Percentiles rank a stretch among this genome's conserved stretches.
phyloP scores from a whole-genome alignment of 768 basidiomycete genomes.

The Fibroporia radiculosa region DNA sequence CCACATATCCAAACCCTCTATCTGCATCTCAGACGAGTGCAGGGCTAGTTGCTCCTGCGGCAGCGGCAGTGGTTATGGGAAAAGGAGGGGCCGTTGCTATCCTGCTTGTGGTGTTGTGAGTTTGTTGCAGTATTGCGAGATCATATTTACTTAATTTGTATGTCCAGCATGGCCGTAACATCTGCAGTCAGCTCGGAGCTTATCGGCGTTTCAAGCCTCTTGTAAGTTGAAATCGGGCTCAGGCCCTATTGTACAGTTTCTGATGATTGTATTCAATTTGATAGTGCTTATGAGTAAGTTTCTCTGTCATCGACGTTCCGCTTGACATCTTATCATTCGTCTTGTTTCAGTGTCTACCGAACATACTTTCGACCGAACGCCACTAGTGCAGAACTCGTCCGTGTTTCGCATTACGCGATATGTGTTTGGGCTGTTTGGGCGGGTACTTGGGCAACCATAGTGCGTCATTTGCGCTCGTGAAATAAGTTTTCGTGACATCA shows the following conservation, averaged over 20 bases:
- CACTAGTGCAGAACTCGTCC: constrained; percentile 25
- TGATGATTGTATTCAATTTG: not conserved
- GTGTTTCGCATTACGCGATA: constrained; percentile 26
- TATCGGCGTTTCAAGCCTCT: constrained; percentile 28
- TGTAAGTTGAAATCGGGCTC: constrained; percentile 21
- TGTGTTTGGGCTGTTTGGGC: constrained; percentile 31
- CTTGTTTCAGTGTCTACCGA: constrained; percentile 19
- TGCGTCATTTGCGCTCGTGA: constrained; percentile 7
- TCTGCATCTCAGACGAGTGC: constrained; percentile 31
- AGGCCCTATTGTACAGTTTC: not conserved
- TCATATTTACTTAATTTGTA: constrained; percentile 11
- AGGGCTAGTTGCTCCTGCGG: constrained; percentile 29
- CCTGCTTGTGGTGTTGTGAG: constrained; percentile 26
- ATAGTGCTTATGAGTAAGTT: constrained; percentile 41
- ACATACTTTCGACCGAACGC: constrained; percentile 27
- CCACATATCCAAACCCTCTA: constrained; percentile 34
- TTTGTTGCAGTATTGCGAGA: not conserved
- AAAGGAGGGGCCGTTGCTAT: constrained; percentile 29
- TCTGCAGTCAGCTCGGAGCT: constrained; percentile 28
- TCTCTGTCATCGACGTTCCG: not conserved
- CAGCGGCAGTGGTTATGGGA: constrained; percentile 28
- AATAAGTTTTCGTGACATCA: not conserved
- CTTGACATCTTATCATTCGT: not conserved
- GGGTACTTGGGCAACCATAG: constrained; percentile 28
- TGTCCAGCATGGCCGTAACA: constrained; percentile 36